Evolutionary conservation across 1,284 basidiomycete genomes (phyloP).

Genomic region (Ganoderma boninense): DNA sequence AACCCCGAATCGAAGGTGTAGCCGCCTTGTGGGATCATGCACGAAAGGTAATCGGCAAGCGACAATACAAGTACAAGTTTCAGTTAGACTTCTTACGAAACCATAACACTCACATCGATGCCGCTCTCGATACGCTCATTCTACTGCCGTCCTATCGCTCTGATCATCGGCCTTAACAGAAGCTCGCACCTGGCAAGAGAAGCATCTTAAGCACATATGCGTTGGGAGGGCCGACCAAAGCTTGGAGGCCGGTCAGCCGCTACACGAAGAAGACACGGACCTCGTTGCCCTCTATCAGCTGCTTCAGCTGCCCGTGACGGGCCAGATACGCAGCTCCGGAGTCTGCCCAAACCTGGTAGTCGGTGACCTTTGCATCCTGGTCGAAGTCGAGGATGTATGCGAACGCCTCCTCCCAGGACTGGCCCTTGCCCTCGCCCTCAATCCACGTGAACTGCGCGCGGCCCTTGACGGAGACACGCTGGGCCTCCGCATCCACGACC

Average conservation of each 20-base stretch:
- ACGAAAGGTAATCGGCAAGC: background rate
- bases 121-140: background rate
- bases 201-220: slow-evolving; percentile 18
- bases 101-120: background rate
- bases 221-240: background rate
- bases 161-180: slow-evolving; percentile 19
- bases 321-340: slow-evolving; percentile 71
- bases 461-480: slow-evolving; percentile 63
- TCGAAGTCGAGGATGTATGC: slow-evolving; percentile 70
- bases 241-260: background rate
- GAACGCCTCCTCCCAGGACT: slow-evolving; percentile 72
- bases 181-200: slow-evolving; percentile 1
- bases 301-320: slow-evolving; percentile 53
- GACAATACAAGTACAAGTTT: background rate
- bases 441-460: slow-evolving; percentile 64
- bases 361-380: slow-evolving; percentile 57
- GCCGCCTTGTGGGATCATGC: background rate
- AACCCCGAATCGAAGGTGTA: background rate
- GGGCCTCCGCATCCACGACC: slow-evolving; percentile 51
- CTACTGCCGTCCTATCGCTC: slow-evolving; percentile 26
- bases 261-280: slow-evolving; percentile 16
- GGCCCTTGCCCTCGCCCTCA: slow-evolving; percentile 47
- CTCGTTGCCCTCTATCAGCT: slow-evolving; percentile 24
- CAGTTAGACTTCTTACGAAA: background rate
- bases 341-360: slow-evolving; percentile 76